Base-by-base conservation (phyloP, 345 rosid species). In the Leavenworthia alabamica region DNA sequence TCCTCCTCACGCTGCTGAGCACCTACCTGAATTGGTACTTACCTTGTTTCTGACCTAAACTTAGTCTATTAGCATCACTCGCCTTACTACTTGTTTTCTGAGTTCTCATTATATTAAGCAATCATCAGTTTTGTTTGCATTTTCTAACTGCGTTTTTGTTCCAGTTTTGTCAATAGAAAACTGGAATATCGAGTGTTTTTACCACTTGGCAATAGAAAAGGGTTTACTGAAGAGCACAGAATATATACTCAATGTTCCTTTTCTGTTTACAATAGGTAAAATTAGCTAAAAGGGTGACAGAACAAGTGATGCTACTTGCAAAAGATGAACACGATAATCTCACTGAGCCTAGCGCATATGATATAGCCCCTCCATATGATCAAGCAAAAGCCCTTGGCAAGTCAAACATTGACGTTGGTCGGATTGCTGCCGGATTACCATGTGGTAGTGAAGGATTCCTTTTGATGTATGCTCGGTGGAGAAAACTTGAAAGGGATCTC, bases 361-460 rank as follows among this genome's bases (percentile, higher is more conserved):
- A 83, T 76, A 77, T 84, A 36, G 80, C 81, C 71, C 95, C 74
- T 43, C 95, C 95, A 27, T 94, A 94, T 79, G 99, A 94, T 73
- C 96, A 94, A 86, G 99, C 99, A 32, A 90, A 82, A 63, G 99
- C 99, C 55, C 96, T 94, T 75, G 99, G 99, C 56, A 94, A 90
- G 81, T 84, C 88, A 62, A 88, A 88, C 70, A 94, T 94, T 53
- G 99, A 94, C 55, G 83, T 84, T 56, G 96, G 86, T 74, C 97
- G 96, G 42, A 94, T 94, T 69, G 95, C 97, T 80, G 97, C 95
- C 68, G 99, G 99, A 61, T 75, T 94, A 65, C 99, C 99, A 28
- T 94, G 99, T 77, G 99, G 99, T 35, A 88, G 88, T 68, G 99
- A 94, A 75, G 99, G 99, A 60, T 90, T 90, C 72, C 88, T 94